Conservation (phyloP, 768 basidiomycete genomes). For the Calocera viscosa region DNA sequence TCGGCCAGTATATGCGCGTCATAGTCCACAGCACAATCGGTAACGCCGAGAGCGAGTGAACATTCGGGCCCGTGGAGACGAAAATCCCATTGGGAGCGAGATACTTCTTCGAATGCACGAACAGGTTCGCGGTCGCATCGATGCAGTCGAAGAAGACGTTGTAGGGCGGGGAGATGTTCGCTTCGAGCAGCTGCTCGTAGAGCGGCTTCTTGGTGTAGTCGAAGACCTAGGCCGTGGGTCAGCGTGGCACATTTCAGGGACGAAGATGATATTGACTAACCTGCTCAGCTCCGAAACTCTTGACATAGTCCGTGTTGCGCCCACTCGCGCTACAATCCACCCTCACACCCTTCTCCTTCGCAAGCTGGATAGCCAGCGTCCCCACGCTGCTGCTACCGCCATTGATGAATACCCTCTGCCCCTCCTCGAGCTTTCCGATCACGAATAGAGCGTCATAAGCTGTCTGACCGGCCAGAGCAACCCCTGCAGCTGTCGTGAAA, state of each 20-base stretch:
- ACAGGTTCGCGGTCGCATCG: constrained; percentile 39
- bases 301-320: constrained; percentile 48
- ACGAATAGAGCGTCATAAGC: constrained; percentile 45
- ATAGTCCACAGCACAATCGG: constrained; percentile 24
- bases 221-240: constrained; percentile 32
- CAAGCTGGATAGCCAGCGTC: constrained; percentile 56
- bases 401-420: constrained; percentile 53
- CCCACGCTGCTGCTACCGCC: constrained; percentile 62
- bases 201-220: constrained; percentile 49
- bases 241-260: background rate
- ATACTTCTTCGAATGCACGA: constrained; percentile 39
- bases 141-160: constrained; percentile 50
- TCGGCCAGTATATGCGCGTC: constrained; percentile 29
- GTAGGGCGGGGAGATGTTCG: constrained; percentile 41
- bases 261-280: constrained; percentile 29
- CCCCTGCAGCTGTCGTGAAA: constrained; percentile 46
- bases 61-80: constrained; percentile 41
- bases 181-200: constrained; percentile 33
- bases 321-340: constrained; percentile 50
- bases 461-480: constrained; percentile 47
- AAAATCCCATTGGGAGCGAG: constrained; percentile 43
- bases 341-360: constrained; percentile 47
- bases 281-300: constrained; percentile 51
- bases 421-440: constrained; percentile 39
- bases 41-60: constrained; percentile 27